Evolutionary conservation across 1,139 yeast genomes (phyloP).

Genomic region (Pichia sp.): DNA sequence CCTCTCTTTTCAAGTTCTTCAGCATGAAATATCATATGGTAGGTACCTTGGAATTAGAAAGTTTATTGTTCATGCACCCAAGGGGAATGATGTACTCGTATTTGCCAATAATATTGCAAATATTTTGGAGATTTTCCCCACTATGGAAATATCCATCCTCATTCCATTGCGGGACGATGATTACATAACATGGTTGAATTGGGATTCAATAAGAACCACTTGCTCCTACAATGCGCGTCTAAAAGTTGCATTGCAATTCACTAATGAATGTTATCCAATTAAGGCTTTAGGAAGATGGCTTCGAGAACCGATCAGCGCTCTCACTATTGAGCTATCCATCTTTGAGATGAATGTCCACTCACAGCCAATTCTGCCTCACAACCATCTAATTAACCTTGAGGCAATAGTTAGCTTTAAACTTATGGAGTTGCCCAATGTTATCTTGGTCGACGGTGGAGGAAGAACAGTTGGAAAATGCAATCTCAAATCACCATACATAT

Average conservation of each 20-base stretch:
- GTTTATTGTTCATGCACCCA: slow-evolving; percentile 54
- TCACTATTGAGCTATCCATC: no score
- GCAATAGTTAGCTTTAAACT: slow-evolving; percentile 28
- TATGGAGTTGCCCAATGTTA: slow-evolving; percentile 25
- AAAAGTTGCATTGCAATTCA: slow-evolving; percentile 51
- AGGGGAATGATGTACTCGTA: slow-evolving; percentile 40
- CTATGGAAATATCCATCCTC: slow-evolving; percentile 31
- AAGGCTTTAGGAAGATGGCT: slow-evolving; percentile 51
- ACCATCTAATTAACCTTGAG: slow-evolving; percentile 40
- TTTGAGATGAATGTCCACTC: no score
- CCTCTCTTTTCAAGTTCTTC: slow-evolving; percentile 45
- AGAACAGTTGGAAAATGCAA: no score
- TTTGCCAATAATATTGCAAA: slow-evolving; percentile 23
- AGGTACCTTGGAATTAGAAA: slow-evolving; percentile 45
- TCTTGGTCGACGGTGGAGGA: no score
- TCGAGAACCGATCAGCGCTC: slow-evolving; percentile 59
- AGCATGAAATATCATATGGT: slow-evolving; percentile 53
- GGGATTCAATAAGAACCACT: slow-evolving; percentile 54
- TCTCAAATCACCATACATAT: no score
- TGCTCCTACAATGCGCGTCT: slow-evolving; percentile 46
- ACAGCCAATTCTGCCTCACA: slow-evolving; percentile 56
- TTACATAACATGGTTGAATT: slow-evolving; percentile 60
- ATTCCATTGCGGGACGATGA: slow-evolving; percentile 39
- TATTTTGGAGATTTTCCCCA: slow-evolving; percentile 19
- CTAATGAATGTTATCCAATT: slow-evolving; percentile 40